Evolutionary conservation across 2,329 filamentous ascomycete genomes (phyloP), one percentile per base, ranked within the genome.

Genomic region (Xenoacremonium recifei): DNA sequence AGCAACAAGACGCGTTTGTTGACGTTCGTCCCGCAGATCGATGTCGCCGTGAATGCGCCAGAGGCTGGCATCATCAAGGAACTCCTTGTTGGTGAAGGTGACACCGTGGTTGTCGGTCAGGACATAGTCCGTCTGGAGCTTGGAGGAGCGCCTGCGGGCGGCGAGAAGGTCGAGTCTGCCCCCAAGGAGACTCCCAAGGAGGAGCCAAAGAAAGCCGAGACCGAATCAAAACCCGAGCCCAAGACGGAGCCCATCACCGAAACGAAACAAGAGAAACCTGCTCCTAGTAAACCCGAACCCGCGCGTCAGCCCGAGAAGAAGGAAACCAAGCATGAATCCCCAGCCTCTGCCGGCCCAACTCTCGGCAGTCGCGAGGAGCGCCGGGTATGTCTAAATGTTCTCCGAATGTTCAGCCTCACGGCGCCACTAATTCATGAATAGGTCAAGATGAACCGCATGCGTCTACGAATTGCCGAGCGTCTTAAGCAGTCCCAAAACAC

Each of bases 371-470:
- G 92, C 43, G 89, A 93, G 56, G 92, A 99, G 75, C 85, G 89
- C 51, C 83, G 90, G 48, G 90, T 92, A 81, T 54, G 87, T 72
- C 29, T 11, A 6, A n/a, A 4, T 15, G 10, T 20, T 6, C 6
- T 18, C 20, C 10, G 18, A 6, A 17, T 12, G 4, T 35, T 43
- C 16, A n/a, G n/a, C n/a, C n/a, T n/a, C n/a, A n/a, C n/a, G n/a
- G n/a, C n/a, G 5, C 45, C 21, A 5, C 40, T 50, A 37, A 50
- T 7, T 20, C 37, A 7, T 39, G 17, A 50, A 42, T 58, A 93
- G 88, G 89, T 97, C 61, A 99, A 99, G 79, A 99, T 99, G 93
- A 97, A 97, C 77, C 89, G 93, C 53, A 99, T 99, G 93, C 90
- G 93, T 53, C 82, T 97, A 48, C 85, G 93, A 49, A 99, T 97